Evolutionary conservation across 495 filamentous ascomycete genomes (phyloP).

Genomic region (Penicillium riverlandense): DNA sequence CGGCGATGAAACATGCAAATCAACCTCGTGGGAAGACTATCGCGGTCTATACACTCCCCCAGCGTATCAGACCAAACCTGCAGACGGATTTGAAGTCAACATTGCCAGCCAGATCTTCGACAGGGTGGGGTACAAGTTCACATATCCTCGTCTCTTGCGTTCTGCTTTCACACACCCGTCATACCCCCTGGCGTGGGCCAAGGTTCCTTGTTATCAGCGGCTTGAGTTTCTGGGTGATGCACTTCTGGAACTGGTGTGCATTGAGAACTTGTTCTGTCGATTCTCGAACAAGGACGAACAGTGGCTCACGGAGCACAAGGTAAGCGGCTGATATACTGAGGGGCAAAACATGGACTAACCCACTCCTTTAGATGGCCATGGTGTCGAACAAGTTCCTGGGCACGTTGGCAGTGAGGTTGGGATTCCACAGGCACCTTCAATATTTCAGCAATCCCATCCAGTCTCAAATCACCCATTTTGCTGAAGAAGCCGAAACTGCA

Average conservation of each 20-base stretch:
- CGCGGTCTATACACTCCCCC: conserved; percentile 61
- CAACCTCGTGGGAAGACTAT: conserved; percentile 66
- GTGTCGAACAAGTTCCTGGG: conserved; percentile 94
- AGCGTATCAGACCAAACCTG: conserved; percentile 54
- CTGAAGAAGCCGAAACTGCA: conserved; percentile 53
- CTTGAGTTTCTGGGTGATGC: conserved; percentile 92
- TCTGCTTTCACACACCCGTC: conserved; percentile 90
- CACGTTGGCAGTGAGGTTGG: conserved; percentile 67
- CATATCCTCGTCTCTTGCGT: conserved; percentile 64
- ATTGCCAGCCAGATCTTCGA: conserved; percentile 57
- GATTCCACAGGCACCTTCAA: conserved; percentile 67
- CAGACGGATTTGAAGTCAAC: conserved; percentile 48
- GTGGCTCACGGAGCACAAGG: conserved; percentile 97
- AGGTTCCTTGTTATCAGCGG: conserved; percentile 82
- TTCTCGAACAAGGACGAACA: conserved; percentile 81
- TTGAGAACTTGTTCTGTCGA: conserved; percentile 69
- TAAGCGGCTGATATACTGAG: conserved; percentile 10
- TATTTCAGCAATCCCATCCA: conserved; percentile 52
- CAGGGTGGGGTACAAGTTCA: conserved; percentile 74
- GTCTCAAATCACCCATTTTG: conserved; percentile 62
- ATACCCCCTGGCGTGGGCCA: conserved; percentile 61
- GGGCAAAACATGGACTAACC: conserved; percentile 2
- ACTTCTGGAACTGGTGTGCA: conserved; percentile 79
- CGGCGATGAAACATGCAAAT: conserved; percentile 55
- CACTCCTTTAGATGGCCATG: conserved; percentile 71